phyloP scores from a whole-genome alignment of 164 flowering plant species.

The Magnolia kwangsiensis region DNA sequence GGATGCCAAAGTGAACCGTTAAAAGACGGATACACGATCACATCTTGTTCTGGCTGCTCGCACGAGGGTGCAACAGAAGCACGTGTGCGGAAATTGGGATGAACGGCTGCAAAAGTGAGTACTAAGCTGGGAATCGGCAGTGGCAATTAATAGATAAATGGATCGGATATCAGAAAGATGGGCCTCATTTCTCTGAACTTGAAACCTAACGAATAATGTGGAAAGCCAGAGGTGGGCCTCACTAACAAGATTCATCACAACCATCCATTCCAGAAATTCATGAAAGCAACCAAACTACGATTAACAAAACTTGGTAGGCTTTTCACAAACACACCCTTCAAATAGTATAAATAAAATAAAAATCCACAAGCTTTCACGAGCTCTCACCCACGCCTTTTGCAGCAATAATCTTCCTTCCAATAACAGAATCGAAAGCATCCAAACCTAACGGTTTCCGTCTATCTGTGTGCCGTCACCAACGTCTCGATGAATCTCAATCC shows the following conservation, averaged over 20 bases:
- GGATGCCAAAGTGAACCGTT: too few relatives aligned
- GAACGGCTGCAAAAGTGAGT: background rate
- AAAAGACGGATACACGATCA: too few relatives aligned
- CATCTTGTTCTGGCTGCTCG: too few relatives aligned
- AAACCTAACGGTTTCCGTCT: slow-evolving; percentile 2
- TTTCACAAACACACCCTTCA: background rate
- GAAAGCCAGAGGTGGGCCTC: background rate
- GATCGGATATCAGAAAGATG: background rate
- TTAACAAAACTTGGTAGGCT: slow-evolving; percentile 1
- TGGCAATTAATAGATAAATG: too few relatives aligned
- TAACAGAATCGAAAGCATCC: background rate
- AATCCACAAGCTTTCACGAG: background rate
- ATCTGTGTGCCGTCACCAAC: slow-evolving; percentile 65
- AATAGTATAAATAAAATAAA: background rate
- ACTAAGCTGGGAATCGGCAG: background rate
- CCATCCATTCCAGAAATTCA: background rate
- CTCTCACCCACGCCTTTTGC: background rate
- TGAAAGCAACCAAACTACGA: background rate
- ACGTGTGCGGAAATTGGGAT: too few relatives aligned
- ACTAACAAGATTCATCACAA: background rate
- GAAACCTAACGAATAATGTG: background rate
- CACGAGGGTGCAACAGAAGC: too few relatives aligned
- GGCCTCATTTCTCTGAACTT: background rate
- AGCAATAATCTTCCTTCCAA: too few relatives aligned
- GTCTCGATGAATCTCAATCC: slow-evolving; percentile 71